A percentile compares a stretch with the other conserved stretches of the same genome.
These are phyloP conservation scores for Didymella exigua DNA, from an alignment of 2,329 filamentous ascomycete genomes.

Conservation along the genomic window DNA sequence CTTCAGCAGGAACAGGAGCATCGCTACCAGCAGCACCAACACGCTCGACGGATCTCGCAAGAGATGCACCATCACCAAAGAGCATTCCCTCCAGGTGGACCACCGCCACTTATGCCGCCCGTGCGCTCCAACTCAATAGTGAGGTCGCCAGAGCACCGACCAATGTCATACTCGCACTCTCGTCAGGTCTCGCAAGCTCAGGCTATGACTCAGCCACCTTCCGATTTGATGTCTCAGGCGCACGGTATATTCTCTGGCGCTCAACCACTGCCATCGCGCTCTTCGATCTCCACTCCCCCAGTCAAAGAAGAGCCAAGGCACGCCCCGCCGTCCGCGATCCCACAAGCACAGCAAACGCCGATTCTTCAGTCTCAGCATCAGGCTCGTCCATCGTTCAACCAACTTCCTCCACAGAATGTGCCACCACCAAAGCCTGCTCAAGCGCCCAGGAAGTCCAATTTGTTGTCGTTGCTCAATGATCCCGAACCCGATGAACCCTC, in stretches of 20 bases:
- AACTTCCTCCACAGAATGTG: constrained; percentile 25
- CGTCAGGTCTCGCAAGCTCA: constrained; percentile 36
- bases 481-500: constrained; percentile 45
- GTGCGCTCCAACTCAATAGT: constrained; percentile 33
- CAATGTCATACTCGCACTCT: constrained; percentile 37
- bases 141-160: constrained; percentile 41
- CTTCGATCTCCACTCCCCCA: constrained; percentile 37
- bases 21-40: constrained; percentile 38
- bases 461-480: constrained; percentile 48
- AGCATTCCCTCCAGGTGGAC: constrained; percentile 28
- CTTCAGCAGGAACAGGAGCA: constrained; percentile 40
- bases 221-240: constrained; percentile 30
- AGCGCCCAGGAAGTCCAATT: constrained; percentile 46
- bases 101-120: constrained; percentile 30
- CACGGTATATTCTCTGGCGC: constrained; percentile 22
- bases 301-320: constrained; percentile 44
- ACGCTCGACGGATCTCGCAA: constrained; percentile 41
- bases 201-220: constrained; percentile 26
- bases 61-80: constrained; percentile 37
- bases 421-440: constrained; percentile 35
- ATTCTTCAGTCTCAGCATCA: constrained; percentile 29
- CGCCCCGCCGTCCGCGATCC: constrained; percentile 27
- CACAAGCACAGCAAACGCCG: constrained; percentile 29
- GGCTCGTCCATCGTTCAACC: constrained; percentile 28
- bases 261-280: constrained; percentile 33